Conservation (phyloP, 2,329 filamentous ascomycete species). For the Neofusicoccum sp. region DNA sequence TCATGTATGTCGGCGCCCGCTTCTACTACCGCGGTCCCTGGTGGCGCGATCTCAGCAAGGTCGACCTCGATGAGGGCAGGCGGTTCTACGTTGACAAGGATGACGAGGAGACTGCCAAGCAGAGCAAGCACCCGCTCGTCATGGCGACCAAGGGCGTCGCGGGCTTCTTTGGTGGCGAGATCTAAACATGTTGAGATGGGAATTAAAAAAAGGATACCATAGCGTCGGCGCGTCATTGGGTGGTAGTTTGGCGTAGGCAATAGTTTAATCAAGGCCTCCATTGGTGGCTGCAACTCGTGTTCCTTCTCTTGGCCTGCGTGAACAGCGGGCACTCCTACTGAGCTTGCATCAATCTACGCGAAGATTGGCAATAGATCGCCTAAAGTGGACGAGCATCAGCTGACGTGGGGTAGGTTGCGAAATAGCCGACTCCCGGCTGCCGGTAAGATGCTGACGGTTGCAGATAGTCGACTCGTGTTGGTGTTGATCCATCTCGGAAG, state of each 20-base stretch:
- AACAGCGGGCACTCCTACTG: too few species aligned
- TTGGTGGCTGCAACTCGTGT: background rate
- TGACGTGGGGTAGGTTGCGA: too few species aligned
- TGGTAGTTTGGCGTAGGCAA: background rate
- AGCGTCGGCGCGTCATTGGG: background rate
- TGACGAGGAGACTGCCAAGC: slow-evolving; percentile 19
- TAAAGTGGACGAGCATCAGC: too few species aligned
- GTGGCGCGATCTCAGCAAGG: slow-evolving; percentile 34
- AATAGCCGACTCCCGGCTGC: too few species aligned
- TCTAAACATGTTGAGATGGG: background rate
- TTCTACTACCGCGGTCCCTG: slow-evolving; percentile 38
- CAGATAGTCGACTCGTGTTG: too few species aligned
- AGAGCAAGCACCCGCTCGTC: background rate
- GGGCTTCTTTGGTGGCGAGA: slow-evolving; percentile 12
- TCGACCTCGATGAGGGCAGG: slow-evolving; percentile 37
- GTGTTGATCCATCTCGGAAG: too few species aligned
- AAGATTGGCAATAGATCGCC: too few species aligned
- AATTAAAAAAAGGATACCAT: background rate
- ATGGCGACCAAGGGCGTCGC: slow-evolving; percentile 17
- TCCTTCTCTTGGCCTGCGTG: background rate
- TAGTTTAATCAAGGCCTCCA: background rate
- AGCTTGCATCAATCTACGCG: too few species aligned
- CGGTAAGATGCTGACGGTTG: too few species aligned
- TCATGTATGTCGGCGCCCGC: slow-evolving; percentile 43
- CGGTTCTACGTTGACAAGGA: slow-evolving; percentile 26